Evolutionary conservation across 306 rosid species (phyloP).

Genomic region (Pterocarpus macrocarpus): DNA sequence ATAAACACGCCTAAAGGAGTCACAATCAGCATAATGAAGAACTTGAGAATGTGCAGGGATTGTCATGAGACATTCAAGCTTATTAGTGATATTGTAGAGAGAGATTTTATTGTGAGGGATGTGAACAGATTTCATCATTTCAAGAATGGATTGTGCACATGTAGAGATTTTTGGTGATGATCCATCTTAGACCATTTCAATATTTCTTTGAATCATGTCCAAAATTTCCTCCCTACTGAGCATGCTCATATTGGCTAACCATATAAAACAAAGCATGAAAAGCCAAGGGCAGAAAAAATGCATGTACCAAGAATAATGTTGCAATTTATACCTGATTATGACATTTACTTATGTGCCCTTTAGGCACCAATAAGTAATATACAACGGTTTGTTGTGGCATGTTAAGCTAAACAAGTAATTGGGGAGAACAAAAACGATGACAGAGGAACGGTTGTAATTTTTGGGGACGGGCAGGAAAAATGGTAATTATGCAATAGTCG

Average conservation of each 20-base stretch:
- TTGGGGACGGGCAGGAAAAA: not conserved
- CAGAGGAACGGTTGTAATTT: too few species aligned
- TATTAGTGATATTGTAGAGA: conserved; percentile 75
- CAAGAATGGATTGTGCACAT: conserved; percentile 66
- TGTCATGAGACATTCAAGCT: conserved; percentile 85
- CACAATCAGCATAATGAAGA: conserved; percentile 85
- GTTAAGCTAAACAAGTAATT: not conserved
- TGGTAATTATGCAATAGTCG: conserved; percentile 1
- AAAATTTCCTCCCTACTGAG: too few species aligned
- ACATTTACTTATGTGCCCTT: not conserved
- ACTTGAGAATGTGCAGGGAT: conserved; percentile 81
- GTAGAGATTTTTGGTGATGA: conserved; percentile 76
- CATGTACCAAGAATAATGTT: not conserved
- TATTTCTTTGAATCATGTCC: conserved; percentile 19
- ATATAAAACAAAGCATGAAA: not conserved
- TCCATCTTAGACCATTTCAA: conserved; percentile 15
- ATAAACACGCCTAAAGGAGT: conserved; percentile 69
- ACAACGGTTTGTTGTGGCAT: not conserved
- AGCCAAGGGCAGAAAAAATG: not conserved
- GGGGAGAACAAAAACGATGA: not conserved
- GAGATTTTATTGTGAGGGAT: conserved; percentile 82
- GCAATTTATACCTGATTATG: not conserved
- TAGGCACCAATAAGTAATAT: not conserved
- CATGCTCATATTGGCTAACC: too few species aligned
- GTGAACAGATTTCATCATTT: conserved; percentile 91